Percentiles rank a stretch among this genome's conserved stretches.
These are phyloP conservation scores for Boletus barrowsii DNA, from an alignment of 768 basidiomycete species.

Conservation along the genomic window DNA sequence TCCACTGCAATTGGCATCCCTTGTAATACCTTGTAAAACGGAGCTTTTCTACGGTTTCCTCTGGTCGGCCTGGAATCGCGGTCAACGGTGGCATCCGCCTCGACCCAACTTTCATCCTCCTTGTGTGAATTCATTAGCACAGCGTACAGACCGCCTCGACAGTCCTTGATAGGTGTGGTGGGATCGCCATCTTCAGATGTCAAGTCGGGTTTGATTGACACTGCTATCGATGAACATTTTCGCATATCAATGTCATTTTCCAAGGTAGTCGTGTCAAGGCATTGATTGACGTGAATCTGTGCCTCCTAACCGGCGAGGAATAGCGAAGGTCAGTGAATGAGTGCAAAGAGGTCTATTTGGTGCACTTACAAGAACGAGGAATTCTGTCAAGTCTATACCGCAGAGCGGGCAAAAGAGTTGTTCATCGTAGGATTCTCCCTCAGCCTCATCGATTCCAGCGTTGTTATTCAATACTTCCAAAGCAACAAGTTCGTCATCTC, in stretches of 20 bases:
- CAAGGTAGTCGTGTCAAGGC: constrained; percentile 40
- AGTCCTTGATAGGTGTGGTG: background rate
- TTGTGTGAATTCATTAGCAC: constrained; percentile 87
- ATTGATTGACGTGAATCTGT: constrained; percentile 54
- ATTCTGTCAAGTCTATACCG: constrained; percentile 7
- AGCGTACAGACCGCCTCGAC: constrained; percentile 53
- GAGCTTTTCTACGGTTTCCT: constrained; percentile 67
- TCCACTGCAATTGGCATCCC: constrained; percentile 99
- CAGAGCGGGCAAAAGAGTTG: constrained; percentile 28
- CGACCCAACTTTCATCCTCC: constrained; percentile 83
- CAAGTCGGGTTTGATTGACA: background rate
- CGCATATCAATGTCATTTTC: background rate
- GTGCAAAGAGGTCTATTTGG: constrained; percentile 19
- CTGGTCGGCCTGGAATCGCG: constrained; percentile 45
- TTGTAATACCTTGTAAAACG: constrained; percentile 93
- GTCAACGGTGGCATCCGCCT: constrained; percentile 57
- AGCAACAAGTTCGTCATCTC: constrained; percentile 62
- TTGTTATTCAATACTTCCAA: constrained; percentile 29
- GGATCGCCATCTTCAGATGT: background rate
- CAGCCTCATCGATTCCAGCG: constrained; percentile 21
- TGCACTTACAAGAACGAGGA: constrained; percentile 18
- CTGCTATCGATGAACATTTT: background rate
- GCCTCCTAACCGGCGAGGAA: constrained; percentile 38
- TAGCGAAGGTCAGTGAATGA: background rate
- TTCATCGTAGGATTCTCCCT: constrained; percentile 12